These are phyloP conservation scores for Zopfia rhizophila DNA, from an alignment of 2,329 filamentous ascomycete species.

Conservation along the genomic window DNA sequence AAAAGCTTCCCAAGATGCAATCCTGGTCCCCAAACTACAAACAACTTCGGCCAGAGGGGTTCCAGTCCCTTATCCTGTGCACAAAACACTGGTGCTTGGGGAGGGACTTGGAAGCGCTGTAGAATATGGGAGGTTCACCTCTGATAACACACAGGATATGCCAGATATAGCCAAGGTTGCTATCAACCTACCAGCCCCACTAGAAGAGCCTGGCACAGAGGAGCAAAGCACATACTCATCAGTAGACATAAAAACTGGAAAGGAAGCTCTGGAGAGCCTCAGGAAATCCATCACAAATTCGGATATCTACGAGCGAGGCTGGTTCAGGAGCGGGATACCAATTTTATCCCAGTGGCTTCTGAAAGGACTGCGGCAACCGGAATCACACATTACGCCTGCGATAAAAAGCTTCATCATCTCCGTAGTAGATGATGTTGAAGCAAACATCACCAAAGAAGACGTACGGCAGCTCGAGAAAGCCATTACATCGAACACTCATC, in stretches of 20 bases:
- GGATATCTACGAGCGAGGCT: slow-evolving; percentile 76
- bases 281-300: slow-evolving; percentile 76
- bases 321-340: slow-evolving; percentile 77
- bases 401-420: slow-evolving; percentile 75
- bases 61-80: slow-evolving; percentile 81
- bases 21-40: slow-evolving; percentile 79
- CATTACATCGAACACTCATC: slow-evolving; percentile 50
- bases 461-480: slow-evolving; percentile 48
- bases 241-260: slow-evolving; percentile 72
- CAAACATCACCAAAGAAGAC: slow-evolving; percentile 64
- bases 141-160: slow-evolving; percentile 49
- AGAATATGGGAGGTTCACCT: slow-evolving; percentile 56
- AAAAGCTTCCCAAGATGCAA: slow-evolving; percentile 67
- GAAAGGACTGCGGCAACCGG: slow-evolving; percentile 41
- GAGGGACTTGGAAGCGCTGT: slow-evolving; percentile 77
- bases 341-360: slow-evolving; percentile 72
- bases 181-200: slow-evolving; percentile 64
- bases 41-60: slow-evolving; percentile 73
- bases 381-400: slow-evolving; percentile 68
- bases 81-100: slow-evolving; percentile 79
- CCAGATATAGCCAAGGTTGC: slow-evolving; percentile 63
- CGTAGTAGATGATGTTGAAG: slow-evolving; percentile 66
- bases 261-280: slow-evolving; percentile 72
- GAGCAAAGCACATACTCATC: slow-evolving; percentile 39
- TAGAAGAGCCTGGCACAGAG: slow-evolving; percentile 46